Conservation (phyloP, 2,329 filamentous ascomycete species). For the Fusarium poae region DNA sequence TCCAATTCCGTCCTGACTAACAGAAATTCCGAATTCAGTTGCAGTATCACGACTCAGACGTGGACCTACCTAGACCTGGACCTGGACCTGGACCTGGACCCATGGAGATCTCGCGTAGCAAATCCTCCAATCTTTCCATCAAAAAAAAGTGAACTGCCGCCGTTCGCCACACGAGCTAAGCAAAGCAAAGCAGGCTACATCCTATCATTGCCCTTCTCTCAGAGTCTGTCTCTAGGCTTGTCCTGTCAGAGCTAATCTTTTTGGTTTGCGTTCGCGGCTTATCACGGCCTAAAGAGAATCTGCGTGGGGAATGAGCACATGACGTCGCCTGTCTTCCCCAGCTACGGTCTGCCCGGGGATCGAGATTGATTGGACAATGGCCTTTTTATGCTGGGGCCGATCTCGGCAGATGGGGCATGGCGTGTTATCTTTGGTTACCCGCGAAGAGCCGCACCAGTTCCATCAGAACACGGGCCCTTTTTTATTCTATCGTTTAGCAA, state of each 20-base stretch:
- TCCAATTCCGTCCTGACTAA: conserved; percentile 33
- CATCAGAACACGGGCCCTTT: conserved; percentile 2
- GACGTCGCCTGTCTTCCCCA: conserved; percentile 42
- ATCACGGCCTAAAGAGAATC: conserved; percentile 48
- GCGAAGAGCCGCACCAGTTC: conserved; percentile 45
- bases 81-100: conserved; percentile 1
- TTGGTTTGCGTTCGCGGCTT: conserved; percentile 46
- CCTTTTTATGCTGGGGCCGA: conserved; percentile 35
- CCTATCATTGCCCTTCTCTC: neutral
- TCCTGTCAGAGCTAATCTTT: conserved; percentile 25
- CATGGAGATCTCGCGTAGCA: conserved; percentile 23
- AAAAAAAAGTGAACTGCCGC: conserved; percentile 10
- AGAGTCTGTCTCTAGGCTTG: neutral
- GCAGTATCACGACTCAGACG: conserved; percentile 26
- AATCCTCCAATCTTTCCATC: conserved; percentile 11
- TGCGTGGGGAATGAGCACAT: conserved; percentile 41
- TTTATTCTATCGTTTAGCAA: too few species aligned
- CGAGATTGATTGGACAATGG: conserved; percentile 46
- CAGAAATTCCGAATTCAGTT: conserved; percentile 28
- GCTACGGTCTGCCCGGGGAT: conserved; percentile 24
- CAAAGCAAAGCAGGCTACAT: conserved; percentile 15
- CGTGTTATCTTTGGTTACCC: conserved; percentile 36
- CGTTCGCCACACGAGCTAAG: conserved; percentile 28
- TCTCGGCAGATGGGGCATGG: conserved; percentile 40
- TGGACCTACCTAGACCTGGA: neutral